A percentile compares a stretch with the other conserved stretches of the same genome.
phyloP scores from a whole-genome alignment of 1,284 basidiomycete species.

The Cryptococcus jaspeensis region DNA sequence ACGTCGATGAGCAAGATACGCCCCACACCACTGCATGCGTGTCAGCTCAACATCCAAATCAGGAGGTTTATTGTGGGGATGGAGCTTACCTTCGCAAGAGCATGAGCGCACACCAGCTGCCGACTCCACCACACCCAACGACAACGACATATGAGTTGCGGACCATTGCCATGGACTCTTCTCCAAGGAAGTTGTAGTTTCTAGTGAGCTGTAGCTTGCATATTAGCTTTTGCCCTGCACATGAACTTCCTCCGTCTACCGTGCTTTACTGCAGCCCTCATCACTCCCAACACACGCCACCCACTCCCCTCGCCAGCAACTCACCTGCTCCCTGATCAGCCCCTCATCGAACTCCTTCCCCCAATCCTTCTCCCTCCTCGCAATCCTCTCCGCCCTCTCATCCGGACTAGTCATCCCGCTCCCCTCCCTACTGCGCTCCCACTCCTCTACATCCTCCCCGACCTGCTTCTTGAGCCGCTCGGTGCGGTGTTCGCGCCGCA shows the following conservation, averaged over 20 bases:
- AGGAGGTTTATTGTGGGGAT: neutral
- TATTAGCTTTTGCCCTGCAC: too few relatives aligned
- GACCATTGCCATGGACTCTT: conserved; percentile 80
- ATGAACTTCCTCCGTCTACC: too few relatives aligned
- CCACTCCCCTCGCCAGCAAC: conserved; percentile 16
- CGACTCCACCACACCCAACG: conserved; percentile 93
- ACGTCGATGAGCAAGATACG: conserved; percentile 53
- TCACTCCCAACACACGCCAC: too few relatives aligned
- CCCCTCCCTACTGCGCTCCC: conserved; percentile 33
- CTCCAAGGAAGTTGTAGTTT: conserved; percentile 93
- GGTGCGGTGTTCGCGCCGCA: conserved; percentile 45
- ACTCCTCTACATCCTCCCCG: conserved; percentile 47
- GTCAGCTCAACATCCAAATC: neutral
- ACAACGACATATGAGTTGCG: conserved; percentile 77
- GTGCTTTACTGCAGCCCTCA: too few relatives aligned
- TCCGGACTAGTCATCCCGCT: conserved; percentile 28
- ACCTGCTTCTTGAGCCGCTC: conserved; percentile 48
- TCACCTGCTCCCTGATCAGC: conserved; percentile 65
- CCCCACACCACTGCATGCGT: conserved; percentile 48
- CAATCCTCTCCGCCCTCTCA: conserved; percentile 28
- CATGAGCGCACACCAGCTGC: conserved; percentile 94
- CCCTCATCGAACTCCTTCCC: conserved; percentile 64
- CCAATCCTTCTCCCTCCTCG: conserved; percentile 34
- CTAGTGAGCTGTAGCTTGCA: conserved; percentile 68
- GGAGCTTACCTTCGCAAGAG: conserved; percentile 65